Evolutionary conservation across 371 early-diverging fungal genomes (phyloP), one percentile per base, ranked within the genome.

Genomic region (Umbelopsis sp.): DNA sequence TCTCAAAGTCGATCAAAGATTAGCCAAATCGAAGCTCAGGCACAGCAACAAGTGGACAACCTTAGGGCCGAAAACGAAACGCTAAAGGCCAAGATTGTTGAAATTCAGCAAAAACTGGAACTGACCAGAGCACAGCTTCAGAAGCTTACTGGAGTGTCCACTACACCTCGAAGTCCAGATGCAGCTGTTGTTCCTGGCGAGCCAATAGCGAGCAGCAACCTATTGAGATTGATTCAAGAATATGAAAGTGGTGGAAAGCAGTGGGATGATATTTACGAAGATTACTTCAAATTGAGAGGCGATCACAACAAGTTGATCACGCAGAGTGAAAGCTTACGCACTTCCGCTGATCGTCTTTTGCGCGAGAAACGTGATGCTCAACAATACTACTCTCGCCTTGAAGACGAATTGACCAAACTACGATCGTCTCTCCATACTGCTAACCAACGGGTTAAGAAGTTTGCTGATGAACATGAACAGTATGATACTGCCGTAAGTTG

Each of bases 221-320:
- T 72, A 2, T 41, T 72, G 9, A 50, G 67, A 24, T 29, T 69
- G 32, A 66, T 72, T n/a, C 66, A 69, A 50, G 65, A 70, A 45
- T 73, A 70, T 44, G 73, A 73, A 62, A 66, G 67, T 41, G 41
- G 63, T 18, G 73, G 73, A 11, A 69, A 70, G 35, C 64, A 66
- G 8, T 73, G 73, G 73, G 70, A 73, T 51, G 65, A 65, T 32
- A 65, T 73, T n/a, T 73, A 70, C 44, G 66, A 68, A 20, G 73
- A 73, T 22, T 73, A 63, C 50, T 73, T 73, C 48, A 63, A 70
- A 12, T 29, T 73, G 57, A 52, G 63, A n/a, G 68, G 66, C 6
- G 63, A 69, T 10, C 53, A 70, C 52, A 25, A 38, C 25, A 63
- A 63, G 12, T 20, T 67, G 24, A 52, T 63, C 7, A 45, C 67